Conservation (phyloP, 1,284 basidiomycete species). For the Moesziomyces antarcticus region DNA sequence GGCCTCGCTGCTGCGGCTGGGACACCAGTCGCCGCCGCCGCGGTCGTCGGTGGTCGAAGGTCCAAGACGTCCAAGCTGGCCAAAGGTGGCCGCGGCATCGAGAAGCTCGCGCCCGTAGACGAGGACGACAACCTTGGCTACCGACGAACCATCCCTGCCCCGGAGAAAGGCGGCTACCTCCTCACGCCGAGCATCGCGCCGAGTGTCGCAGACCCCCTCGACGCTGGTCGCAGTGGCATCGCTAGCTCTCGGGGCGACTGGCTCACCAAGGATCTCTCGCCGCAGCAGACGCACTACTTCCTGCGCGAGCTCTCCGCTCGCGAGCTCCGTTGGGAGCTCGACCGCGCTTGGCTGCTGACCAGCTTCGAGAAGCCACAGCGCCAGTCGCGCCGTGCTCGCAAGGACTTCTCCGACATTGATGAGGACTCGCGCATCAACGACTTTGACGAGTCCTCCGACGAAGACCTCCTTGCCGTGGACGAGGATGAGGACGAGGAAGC, state of each 20-base stretch:
- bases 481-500: constrained; percentile 60
- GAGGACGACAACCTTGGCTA: constrained; percentile 21
- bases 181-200: constrained; percentile 51
- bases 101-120: constrained; percentile 34
- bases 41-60: constrained; percentile 9
- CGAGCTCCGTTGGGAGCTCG: constrained; percentile 62
- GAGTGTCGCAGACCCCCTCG: constrained; percentile 45
- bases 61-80: constrained; percentile 15
- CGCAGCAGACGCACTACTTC: constrained; percentile 62
- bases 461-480: constrained; percentile 39
- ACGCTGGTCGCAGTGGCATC: constrained; percentile 20
- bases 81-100: constrained; percentile 30
- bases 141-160: constrained; percentile 26
- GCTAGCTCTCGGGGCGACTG: constrained; percentile 36
- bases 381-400: constrained; percentile 14
- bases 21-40: constrained; percentile 7
- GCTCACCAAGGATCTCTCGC: constrained; percentile 51
- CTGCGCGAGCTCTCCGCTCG: constrained; percentile 53
- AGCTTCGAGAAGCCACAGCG: constrained; percentile 53
- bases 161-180: constrained; percentile 31
- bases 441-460: constrained; percentile 53
- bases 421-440: constrained; percentile 57
- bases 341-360: constrained; percentile 56
- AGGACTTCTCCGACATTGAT: constrained; percentile 38
- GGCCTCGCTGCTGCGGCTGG: constrained; percentile 31